Evolutionary conservation across 169 alveolate genomes (phyloP), one percentile per base, ranked within the genome.

Genomic region (Theileria luwenshuni): DNA sequence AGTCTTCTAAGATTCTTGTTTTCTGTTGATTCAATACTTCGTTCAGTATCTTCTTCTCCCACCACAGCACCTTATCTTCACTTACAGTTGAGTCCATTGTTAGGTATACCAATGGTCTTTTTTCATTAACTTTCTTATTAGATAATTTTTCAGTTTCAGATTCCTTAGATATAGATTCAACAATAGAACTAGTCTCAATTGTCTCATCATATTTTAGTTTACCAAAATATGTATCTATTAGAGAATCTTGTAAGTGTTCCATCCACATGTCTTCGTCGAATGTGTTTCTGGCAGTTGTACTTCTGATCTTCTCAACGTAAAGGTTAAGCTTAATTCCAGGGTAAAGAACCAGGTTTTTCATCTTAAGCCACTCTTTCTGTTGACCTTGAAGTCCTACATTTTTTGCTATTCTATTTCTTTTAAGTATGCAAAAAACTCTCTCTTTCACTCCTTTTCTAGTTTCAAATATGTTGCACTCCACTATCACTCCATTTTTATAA

Each of bases 21-120:
- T 54, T 32, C 13, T 38, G 35, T 1, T 25, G 6, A 30, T 30
- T 49, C 19, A 38, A 25, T 19, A 49, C 32, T 30, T 33, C 25
- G 30, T 54, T 35, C 27, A 62, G 19, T 28, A 62, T 62, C 51
- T 74, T 64, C 68, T 75, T 63, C 63, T 79, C 87, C 87, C 87
- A 79, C 87, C 87, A 79, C 15, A 41, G 23, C 54, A 72, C 87
- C 71, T 79, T 79, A 67, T 79, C 87, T n/a, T 79, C 87, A 28
- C 74, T 79, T 42, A 79, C 87, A n/a, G 74, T 30, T 43, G 87
- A 79, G 56, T 79, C 87, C 87, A 79, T 79, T n/a, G 87, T 79
- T 61, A 79, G 49, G 43, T 79, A 79, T 17, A 79, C 87, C 69
- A 79, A 25, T 27, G 76, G 54, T 21, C 87, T 74, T 33, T 41